These are phyloP conservation scores for Fusarium fracticaudum DNA, from an alignment of 2,329 filamentous ascomycete genomes.

Conservation along the genomic window DNA sequence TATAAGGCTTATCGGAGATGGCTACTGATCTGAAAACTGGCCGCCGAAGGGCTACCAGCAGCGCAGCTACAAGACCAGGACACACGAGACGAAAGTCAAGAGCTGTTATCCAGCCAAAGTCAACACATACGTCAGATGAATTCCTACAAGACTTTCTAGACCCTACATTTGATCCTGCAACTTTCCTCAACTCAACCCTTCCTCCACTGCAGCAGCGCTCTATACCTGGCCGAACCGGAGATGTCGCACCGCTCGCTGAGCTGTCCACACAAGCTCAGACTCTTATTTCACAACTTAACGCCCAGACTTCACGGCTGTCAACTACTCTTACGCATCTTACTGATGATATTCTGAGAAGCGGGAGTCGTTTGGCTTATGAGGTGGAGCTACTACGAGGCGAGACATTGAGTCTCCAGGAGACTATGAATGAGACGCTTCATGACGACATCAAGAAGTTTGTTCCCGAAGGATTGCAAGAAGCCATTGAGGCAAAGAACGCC, in stretches of 20 bases:
- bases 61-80: slow-evolving; percentile 51
- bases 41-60: slow-evolving; percentile 61
- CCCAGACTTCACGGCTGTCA: slow-evolving; percentile 85
- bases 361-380: slow-evolving; percentile 89
- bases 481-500: slow-evolving; percentile 39
- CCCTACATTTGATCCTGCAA: slow-evolving; percentile 81
- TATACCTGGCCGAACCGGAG: slow-evolving; percentile 38
- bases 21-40: slow-evolving; percentile 45
- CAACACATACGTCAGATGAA: slow-evolving; percentile 74
- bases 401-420: slow-evolving; percentile 81
- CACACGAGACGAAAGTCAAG: slow-evolving; percentile 53
- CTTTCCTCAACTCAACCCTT: slow-evolving; percentile 84
- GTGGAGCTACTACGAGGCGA: slow-evolving; percentile 94
- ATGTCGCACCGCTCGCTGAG: slow-evolving; percentile 72
- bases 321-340: slow-evolving; percentile 87
- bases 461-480: slow-evolving; percentile 58
- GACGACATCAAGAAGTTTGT: slow-evolving; percentile 79
- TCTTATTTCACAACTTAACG: slow-evolving; percentile 86
- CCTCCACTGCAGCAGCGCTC: slow-evolving; percentile 69
- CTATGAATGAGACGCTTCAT: slow-evolving; percentile 76
- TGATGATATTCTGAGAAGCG: slow-evolving; percentile 92
- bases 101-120: slow-evolving; percentile 58
- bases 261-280: slow-evolving; percentile 83
- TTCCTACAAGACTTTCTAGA: slow-evolving; percentile 79
- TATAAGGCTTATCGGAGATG: slow-evolving; percentile 28